Evolutionary conservation across 73 alveolate species (phyloP).

Genomic region (Paraurostyla sp.): DNA sequence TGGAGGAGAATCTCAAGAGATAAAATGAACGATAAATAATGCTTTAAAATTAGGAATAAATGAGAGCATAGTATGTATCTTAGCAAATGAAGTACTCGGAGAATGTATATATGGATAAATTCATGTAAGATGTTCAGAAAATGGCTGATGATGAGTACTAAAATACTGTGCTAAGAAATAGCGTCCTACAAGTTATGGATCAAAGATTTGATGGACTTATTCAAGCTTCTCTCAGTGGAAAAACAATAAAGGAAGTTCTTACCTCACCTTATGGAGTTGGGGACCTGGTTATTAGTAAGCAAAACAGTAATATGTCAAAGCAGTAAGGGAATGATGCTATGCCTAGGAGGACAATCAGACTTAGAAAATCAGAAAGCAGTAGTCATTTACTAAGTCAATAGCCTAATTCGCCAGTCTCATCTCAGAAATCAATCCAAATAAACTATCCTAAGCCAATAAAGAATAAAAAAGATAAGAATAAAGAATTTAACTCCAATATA

Average conservation of each 20-base stretch:
- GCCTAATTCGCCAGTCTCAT: background rate
- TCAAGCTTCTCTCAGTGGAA: background rate
- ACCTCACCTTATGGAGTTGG: background rate
- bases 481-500: background rate
- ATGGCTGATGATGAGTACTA: slow-evolving; percentile 28
- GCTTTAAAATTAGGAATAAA: slow-evolving; percentile 17
- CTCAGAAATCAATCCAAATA: background rate
- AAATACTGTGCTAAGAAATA: background rate
- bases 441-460: slow-evolving; percentile 8
- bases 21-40: slow-evolving; percentile 22
- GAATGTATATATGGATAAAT: slow-evolving; percentile 21
- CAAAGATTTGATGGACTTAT: slow-evolving; percentile 36
- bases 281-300: background rate
- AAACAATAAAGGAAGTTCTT: background rate
- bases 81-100: slow-evolving; percentile 38
- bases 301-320: background rate
- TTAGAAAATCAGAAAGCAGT: slow-evolving; percentile 13
- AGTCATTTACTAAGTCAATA: background rate
- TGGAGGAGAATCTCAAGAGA: slow-evolving; percentile 34
- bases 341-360: too few species aligned
- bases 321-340: background rate
- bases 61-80: slow-evolving; percentile 40
- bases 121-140: slow-evolving; percentile 9
- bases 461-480: slow-evolving; percentile 14
- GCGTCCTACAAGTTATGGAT: slow-evolving; percentile 1